Base-by-base conservation (phyloP, 2,329 filamentous ascomycete genomes). In the Microdochium nivale region DNA sequence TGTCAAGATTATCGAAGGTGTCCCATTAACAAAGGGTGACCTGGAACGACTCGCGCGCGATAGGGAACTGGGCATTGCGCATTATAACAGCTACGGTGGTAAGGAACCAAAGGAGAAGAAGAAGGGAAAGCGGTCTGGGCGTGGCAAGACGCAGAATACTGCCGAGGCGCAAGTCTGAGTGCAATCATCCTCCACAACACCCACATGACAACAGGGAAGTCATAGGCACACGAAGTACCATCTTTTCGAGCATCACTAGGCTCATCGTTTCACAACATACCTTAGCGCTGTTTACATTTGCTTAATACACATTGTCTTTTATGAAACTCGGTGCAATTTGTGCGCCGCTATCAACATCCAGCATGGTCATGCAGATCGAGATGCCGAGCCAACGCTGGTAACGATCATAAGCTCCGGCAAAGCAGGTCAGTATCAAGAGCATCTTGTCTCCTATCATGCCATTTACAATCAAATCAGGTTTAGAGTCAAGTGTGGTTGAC, bases 1-100 rank as follows among this genome's bases (percentile, higher is more conserved):
- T 48, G 80, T 90, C 27, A 90, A 90, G 71, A 70, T 74, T 25
- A 76, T 88, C 43, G 87, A 91, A 64, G 87, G 87, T 1, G 81
- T 88, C 14, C 78, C 81, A 2, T 68, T 86, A n/a, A 77, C 74
- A 11, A 75, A 79, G 48, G 70, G 72, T 57, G 81, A 86, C 57
- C 60, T 70, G 35, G 69, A 74, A 55, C 71, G 70, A 49, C 67
- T 85, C 30, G 70, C 70, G 19, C 65, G 63, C 9, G 81, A 85
- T 56, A 70, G 71, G 55, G 78, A 81, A 57, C 57, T 71, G 52
- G 81, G 81, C 2, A 73, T 84, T 21, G 70, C 69, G 47, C 81
- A 85, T 60, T 83, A 76, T 62, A 81, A 81, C 58, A 80, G 80
- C 51, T 67, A 79, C 55, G 73, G 73, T 52, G 77, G 73, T 58